Base-by-base conservation (phyloP, 257 asterid genomes). In the Catharanthus roseus region DNA sequence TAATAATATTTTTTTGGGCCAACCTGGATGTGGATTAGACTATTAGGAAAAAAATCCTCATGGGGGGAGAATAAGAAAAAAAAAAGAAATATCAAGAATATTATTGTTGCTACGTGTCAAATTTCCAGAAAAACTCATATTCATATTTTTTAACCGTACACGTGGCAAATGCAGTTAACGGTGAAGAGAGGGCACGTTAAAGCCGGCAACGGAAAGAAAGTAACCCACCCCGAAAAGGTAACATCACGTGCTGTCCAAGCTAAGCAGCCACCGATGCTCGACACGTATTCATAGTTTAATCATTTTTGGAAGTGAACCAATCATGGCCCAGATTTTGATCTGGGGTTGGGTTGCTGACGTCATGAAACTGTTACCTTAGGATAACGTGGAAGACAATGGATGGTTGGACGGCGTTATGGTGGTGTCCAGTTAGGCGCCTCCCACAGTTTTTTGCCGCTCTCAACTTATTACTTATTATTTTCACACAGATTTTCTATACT, bases 201-300 rank as follows among this genome's bases (percentile, higher is more conserved):
- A 56, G 80, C 73, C 84, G 81, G 85, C 82, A 73, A 65, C 66
- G 26, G 70, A 68, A 73, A 61, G 78, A 26, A 53, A 68, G 8
- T 53, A 9, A 1, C 33, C 69, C 53, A 49, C 75, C 70, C 70
- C 47, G 71, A 39, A 61, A 74, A 50, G 73, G 65, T 71, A 63
- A 23, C 36, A 28, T 55, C 83, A 67, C 68, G 75, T 71, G 67
- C 68, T 61, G 44, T 62, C 68, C 28, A 71, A 71, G 72, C 73
- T 60, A 71, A 55, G 63, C 75, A 9, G 55, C 78, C 41, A 18
- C 19, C 6, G 3, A 41, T 28, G 39, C 1, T 33, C 65, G 74
- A 71, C 84, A 71, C 81, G 81, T 81, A 78, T 68, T 45, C 31
- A 10, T 51, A 0, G 2, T n/a, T 3, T 4, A 42, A 42, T 4